Base-by-base conservation (phyloP, 208 protist genomes). In the Trypanosoma scelopori region DNA sequence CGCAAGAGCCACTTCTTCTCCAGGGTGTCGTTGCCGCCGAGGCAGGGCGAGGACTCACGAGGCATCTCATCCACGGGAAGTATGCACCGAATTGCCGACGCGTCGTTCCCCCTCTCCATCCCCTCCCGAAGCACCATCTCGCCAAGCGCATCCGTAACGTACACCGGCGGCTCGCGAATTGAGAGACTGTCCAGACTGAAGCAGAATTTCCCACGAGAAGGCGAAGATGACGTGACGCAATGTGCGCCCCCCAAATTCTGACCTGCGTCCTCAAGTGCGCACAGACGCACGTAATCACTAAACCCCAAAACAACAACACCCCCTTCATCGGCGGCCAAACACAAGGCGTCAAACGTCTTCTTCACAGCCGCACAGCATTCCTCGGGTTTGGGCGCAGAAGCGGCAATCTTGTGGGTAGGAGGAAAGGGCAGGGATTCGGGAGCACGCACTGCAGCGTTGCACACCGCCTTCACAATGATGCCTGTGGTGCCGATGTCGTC, bases 61-160 rank as follows among this genome's bases (percentile, higher is more conserved):
- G 23, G 25, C 25, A 30, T 20, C 32, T 48, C 56, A 12, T 53
- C 28, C n/a, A 69, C 22, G 5, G 30, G 16, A 62, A 69, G 51
- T 39, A 39, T 32, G 3, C 45, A 45, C 25, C 50, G 64, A 20
- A 62, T 18, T 22, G 39, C 45, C 9, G 28, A 1, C 12, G 30
- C 20, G n/a, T 45, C 20, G 3, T 9, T 20, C 15, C 13, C 35
- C 28, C 35, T 32, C 12, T 28, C 52, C 25, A 3, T 22, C n/a
- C 4, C 43, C 18, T 22, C n/a, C n/a, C 4, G 43, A 3, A 74
- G 27, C 11, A 55, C 22, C 16, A 62, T 23, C 53, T 74, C 68
- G 46, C 68, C 60, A 58, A 68, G 68, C 15, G 68, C 68, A 67
- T 74, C 68, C 12, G 60, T 68, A 13, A 74, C 60, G 23, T 68